Base-by-base conservation (phyloP, 2,329 filamentous ascomycete species). In the Boeremia exigua region DNA sequence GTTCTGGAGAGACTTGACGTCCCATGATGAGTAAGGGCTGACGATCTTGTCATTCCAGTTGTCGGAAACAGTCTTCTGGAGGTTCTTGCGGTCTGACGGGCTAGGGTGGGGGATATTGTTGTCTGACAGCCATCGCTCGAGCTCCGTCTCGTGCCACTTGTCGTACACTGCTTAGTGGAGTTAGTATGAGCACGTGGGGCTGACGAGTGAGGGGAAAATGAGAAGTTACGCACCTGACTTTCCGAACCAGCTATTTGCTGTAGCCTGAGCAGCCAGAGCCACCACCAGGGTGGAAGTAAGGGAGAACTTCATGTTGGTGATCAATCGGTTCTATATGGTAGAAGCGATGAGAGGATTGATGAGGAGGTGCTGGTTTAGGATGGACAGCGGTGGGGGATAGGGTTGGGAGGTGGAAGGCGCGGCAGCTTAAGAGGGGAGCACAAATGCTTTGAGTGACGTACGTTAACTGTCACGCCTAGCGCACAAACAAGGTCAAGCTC, bases 111-210 rank as follows among this genome's bases (percentile, higher is more conserved):
- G 92, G 54, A 99, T 83, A 75, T 93, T 86, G 79, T 98, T 85
- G 74, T 99, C 95, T 28, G 90, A 90, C 45, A 99, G 87, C 95
- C 95, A 99, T 70, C 93, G 87, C 81, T 99, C 94, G 28, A 99
- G 86, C 83, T 99, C 95, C 19, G 91, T 96, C 82, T 98, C 89
- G 70, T 98, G 94, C 95, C 95, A 99, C 77, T 95, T 97, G 80
- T 98, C 97, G 83, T 98, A 98, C 14, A 89, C 94, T 96, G 71
- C 44, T 65, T 56, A 56, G 60, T 44, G 45, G 19, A 60, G 57
- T 72, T 61, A 71, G 65, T 57, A 52, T 48, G 38, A 49, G 60
- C 37, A 45, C 25, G 11, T 15, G 36, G 10, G 28, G 30, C 23
- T 42, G 25, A 42, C 15, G 40, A 32, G 47, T 23, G 15, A 45